Base-by-base conservation (phyloP, 371 early-diverging fungal genomes). In the Mucor mucedo region DNA sequence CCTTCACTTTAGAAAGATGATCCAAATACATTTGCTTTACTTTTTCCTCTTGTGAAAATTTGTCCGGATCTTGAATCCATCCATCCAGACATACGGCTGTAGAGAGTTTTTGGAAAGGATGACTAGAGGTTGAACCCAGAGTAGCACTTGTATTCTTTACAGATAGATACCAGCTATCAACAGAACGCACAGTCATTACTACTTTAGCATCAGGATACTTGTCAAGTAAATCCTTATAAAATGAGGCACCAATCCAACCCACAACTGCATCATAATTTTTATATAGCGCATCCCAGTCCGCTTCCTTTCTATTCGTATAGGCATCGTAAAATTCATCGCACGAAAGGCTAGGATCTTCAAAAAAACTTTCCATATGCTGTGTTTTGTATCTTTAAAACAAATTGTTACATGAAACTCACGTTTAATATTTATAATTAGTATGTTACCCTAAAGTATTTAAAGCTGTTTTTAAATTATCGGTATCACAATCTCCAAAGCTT, bases 121-220 rank as follows among this genome's bases (percentile, higher is more conserved):
- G 21, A 21, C 21, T 21, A 21, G 21, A 21, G 21, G 21, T 1
- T 21, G 21, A 21, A 21, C 21, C 21, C 21, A 21, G 21, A 21
- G 21, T 21, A 21, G 21, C 21, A 21, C 21, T 21, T 21, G 69
- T 73, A 11, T 66, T 69, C n/a, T 32, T 53, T 2, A 63, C 47
- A 14, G 66, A 69, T 2, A 41, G 52, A 33, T 69, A 75, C 75
- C 75, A 75, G 9, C 30, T 41, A 10, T 75, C 69, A 4, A 67
- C 66, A 45, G 63, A 62, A 16, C 75, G 63, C 1, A 61, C 52
- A 13, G 75, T 75, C 3, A 71, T 44, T 9, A 75, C 55, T 3
- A 75, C 60, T 35, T 75, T 75, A n/a, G 71, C 75, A 33, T 75
- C 53, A 39, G 75, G 75, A 27, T 68, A 75, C 16, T 66, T 30